A percentile compares a stretch with the other conserved stretches of the same genome.
Conservation (phyloP, 495 filamentous ascomycete species). For the Tuber magnatum region DNA sequence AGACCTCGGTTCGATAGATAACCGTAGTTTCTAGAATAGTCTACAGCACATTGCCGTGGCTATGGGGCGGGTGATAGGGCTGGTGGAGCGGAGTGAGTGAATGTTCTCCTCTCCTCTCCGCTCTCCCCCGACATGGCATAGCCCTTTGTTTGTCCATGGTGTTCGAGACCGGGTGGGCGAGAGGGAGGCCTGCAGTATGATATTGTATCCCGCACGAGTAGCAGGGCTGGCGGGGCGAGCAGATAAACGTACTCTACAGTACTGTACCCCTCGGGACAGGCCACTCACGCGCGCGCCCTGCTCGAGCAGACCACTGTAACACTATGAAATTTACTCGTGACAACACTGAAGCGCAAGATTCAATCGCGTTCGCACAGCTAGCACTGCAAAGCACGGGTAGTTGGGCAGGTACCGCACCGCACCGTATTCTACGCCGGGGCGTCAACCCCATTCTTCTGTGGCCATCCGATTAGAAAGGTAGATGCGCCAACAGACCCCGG, state of each 20-base stretch:
- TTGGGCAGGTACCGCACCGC: not conserved
- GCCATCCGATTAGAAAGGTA: not conserved
- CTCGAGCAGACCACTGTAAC: not conserved
- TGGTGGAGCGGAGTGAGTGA: not conserved
- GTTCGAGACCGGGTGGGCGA: conserved; percentile 1
- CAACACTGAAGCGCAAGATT: not conserved
- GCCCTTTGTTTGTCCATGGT: not conserved
- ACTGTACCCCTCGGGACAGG: not conserved
- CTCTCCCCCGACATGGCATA: not conserved
- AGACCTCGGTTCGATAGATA: not conserved
- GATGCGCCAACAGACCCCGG: not conserved
- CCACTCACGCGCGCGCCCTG: not conserved
- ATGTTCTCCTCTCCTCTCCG: not conserved
- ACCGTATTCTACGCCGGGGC: not conserved
- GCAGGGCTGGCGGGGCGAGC: conserved; percentile 1
- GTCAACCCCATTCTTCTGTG: not conserved
- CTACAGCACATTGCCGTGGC: not conserved
- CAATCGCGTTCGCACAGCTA: not conserved
- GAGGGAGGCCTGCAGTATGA: not conserved
- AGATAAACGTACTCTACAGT: not conserved
- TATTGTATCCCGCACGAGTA: not conserved
- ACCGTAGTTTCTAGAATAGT: not conserved
- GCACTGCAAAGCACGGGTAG: not conserved
- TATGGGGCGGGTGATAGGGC: not conserved
- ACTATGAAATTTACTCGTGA: not conserved